These are phyloP conservation scores for Porcisia hertigi DNA, from an alignment of 208 protist genomes.

Conservation along the genomic window DNA sequence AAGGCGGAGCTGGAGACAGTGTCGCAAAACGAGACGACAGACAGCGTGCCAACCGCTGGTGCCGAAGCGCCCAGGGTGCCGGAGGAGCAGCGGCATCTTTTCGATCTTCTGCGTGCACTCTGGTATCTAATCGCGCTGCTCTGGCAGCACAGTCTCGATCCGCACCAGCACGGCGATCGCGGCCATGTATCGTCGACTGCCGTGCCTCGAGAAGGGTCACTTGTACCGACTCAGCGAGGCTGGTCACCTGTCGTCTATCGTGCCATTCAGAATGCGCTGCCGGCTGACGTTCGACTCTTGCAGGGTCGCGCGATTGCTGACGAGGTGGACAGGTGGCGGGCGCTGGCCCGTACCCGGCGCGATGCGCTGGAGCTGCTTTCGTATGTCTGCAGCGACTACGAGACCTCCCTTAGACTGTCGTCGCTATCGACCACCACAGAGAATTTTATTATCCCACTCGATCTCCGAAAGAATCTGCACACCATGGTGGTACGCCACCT, in stretches of 20 bases:
- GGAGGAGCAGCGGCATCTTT: slow-evolving; percentile 15
- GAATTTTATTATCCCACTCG: slow-evolving; percentile 32
- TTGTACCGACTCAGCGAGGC: slow-evolving; percentile 25
- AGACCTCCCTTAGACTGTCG: neutral
- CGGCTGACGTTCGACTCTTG: slow-evolving; percentile 35
- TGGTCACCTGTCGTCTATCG: slow-evolving; percentile 63
- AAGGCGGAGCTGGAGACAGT: slow-evolving; percentile 3
- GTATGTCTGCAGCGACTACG: slow-evolving; percentile 50
- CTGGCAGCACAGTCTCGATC: slow-evolving; percentile 38
- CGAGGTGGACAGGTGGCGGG: slow-evolving; percentile 48
- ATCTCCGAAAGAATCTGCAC: slow-evolving; percentile 40
- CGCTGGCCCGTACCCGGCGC: slow-evolving; percentile 39
- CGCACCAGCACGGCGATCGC: neutral
- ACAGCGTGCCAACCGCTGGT: neutral
- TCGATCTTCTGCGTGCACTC: slow-evolving; percentile 32
- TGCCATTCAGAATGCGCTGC: slow-evolving; percentile 40
- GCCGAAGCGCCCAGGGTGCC: neutral
- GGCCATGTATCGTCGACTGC: neutral
- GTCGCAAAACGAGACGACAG: neutral
- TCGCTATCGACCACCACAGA: neutral
- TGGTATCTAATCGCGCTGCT: slow-evolving; percentile 48
- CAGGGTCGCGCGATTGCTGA: slow-evolving; percentile 34
- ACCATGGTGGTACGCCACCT: slow-evolving; percentile 41
- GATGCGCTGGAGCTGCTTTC: slow-evolving; percentile 61
- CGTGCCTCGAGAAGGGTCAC: neutral